Evolutionary conservation across 2,329 filamentous ascomycete genomes (phyloP).

Genomic region (Tolypocladium tundrense): DNA sequence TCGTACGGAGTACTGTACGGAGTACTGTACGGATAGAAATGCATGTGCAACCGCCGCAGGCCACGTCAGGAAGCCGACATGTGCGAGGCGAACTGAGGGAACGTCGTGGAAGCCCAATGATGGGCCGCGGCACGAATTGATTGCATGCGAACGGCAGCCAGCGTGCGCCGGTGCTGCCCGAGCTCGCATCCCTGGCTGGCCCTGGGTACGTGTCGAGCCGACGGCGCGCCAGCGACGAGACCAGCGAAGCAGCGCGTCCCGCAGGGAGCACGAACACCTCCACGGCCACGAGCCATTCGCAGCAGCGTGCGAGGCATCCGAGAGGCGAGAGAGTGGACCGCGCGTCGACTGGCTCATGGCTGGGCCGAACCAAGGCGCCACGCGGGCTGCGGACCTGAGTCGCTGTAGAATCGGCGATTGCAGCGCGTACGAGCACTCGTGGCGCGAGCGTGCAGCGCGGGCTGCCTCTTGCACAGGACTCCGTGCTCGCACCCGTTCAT

Average conservation of each 20-base stretch:
- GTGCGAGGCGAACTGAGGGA: neutral
- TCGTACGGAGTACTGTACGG: no score
- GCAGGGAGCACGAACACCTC: neutral
- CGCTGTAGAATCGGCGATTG: neutral
- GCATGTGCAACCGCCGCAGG: neutral
- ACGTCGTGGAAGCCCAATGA: neutral
- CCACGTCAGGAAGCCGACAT: neutral
- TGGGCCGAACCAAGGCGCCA: neutral
- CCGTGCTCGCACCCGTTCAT: no score
- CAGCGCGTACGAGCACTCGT: neutral
- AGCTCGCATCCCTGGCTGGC: no score
- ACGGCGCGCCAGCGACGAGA: neutral
- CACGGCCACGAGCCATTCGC: neutral
- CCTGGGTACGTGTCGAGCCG: neutral
- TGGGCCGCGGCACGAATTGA: neutral
- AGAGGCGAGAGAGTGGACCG: neutral
- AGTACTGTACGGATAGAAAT: neutral
- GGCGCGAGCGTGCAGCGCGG: neutral
- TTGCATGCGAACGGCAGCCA: neutral
- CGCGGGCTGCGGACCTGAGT: neutral
- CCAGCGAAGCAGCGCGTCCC: neutral
- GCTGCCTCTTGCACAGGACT: neutral
- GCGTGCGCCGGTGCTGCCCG: neutral
- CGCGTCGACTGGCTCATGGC: neutral
- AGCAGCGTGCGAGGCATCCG: neutral